Evolutionary conservation across 2,329 filamentous ascomycete genomes (phyloP), one percentile per base, ranked within the genome.

Genomic region (Diplodia intermedia): DNA sequence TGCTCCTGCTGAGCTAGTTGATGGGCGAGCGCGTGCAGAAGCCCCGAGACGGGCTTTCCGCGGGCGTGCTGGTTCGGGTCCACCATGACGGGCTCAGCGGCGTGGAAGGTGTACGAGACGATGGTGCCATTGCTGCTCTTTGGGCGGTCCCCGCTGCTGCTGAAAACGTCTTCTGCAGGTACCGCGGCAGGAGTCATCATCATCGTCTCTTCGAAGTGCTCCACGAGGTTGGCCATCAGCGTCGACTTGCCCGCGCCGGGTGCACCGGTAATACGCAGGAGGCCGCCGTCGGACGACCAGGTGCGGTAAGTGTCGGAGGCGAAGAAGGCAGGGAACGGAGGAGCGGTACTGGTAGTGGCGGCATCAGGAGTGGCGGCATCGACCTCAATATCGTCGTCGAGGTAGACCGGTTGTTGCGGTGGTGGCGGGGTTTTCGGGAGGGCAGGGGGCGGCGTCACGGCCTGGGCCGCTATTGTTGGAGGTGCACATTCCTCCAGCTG

Each of bases 101-200:
- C 56, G 23, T 60, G 56, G 56, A 60, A 60, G 14, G 56, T 47
- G 23, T 60, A 60, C 36, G 56, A 47, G 20, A 40, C 56, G 8
- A 60, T 43, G 43, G 43, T 47, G 3, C 43, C 50, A 18, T 47
- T 47, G 18, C 43, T 47, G 43, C 43, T 47, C 12, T 12, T n/a
- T 8, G 43, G 43, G 4, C 43, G 43, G n/a, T n/a, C 43, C 6
- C 18, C 40, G 31, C 31, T 11, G 33, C 33, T 36, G 33, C 9
- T 36, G 9, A 36, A 36, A 9, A 20, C 43, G 43, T 53, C 50
- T 50, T 50, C 20, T 50, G 47, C 23, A 11, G 8, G 15, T 15
- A 18, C 43, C 3, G 43, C 11, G 7, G 43, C 43, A 11, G 43
- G 5, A 6, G 43, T 47, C 43, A 47, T 47, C 40, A 47, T 47